Percentiles rank a stretch among this genome's conserved stretches.
phyloP scores from a whole-genome alignment of 768 basidiomycete genomes.

The Pleurotus ostreatus region DNA sequence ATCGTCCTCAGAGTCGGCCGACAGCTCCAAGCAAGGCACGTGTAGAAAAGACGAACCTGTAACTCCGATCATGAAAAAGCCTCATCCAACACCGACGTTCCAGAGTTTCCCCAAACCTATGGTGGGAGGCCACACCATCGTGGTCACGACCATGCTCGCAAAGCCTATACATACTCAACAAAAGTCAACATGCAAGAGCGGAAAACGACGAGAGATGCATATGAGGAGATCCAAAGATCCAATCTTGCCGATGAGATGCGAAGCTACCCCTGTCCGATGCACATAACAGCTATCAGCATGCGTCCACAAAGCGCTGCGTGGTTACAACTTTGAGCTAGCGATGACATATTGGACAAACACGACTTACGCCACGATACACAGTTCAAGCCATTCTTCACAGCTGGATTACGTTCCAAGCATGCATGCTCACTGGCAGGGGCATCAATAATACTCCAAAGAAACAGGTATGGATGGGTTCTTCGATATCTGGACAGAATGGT shows the following conservation, averaged over 20 bases:
- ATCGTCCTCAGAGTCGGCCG: neutral
- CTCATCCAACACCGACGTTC: neutral
- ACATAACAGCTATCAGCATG: neutral
- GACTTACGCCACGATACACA: constrained; percentile 4
- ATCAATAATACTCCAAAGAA: no score
- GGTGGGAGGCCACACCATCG: neutral
- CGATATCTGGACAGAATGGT: no score
- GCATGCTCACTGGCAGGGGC: no score
- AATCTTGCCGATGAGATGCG: constrained; percentile 1
- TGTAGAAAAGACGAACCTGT: neutral
- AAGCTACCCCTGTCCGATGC: neutral
- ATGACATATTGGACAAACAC: constrained; percentile 1
- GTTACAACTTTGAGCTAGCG: constrained; percentile 6
- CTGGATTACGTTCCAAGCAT: neutral
- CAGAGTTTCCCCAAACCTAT: neutral
- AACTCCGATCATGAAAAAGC: constrained; percentile 4
- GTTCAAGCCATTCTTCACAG: neutral
- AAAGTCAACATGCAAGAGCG: neutral
- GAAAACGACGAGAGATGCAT: neutral
- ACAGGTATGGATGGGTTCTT: no score
- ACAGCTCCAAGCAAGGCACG: neutral
- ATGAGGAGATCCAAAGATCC: neutral
- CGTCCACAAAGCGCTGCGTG: neutral
- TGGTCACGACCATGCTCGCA: neutral
- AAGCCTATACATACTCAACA: no score